These are phyloP conservation scores for Albifimbria verrucaria DNA, from an alignment of 2,329 filamentous ascomycete genomes.

Conservation along the genomic window DNA sequence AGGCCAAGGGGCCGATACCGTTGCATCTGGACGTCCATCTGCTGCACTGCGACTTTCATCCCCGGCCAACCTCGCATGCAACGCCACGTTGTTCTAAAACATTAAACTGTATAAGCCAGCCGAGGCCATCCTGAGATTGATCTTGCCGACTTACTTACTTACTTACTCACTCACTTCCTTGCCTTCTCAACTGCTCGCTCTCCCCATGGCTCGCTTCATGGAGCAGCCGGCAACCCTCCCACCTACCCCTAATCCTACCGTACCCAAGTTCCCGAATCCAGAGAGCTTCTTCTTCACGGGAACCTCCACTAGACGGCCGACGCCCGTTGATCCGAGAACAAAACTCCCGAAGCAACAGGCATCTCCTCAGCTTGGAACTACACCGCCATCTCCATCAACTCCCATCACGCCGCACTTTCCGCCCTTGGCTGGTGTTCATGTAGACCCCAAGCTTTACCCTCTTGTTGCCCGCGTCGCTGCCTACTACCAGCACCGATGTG, in stretches of 20 bases:
- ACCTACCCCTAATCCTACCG: background rate
- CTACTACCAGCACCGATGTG: constrained; percentile 47
- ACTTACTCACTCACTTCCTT: background rate
- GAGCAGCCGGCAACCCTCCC: background rate
- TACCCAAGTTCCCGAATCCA: background rate
- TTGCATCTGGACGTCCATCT: background rate
- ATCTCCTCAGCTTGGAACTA: background rate
- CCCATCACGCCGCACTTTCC: constrained; percentile 1
- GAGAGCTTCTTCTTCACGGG: background rate
- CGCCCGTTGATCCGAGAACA: background rate
- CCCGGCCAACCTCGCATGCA: too few relatives aligned
- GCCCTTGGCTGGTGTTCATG: constrained; percentile 17
- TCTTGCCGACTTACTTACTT: too few relatives aligned
- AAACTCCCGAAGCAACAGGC: background rate
- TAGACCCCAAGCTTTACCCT: constrained; percentile 40
- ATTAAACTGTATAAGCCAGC: too few relatives aligned
- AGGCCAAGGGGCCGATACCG: background rate
- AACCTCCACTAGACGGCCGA: too few relatives aligned
- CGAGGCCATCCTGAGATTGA: too few relatives aligned
- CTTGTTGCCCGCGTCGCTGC: constrained; percentile 45
- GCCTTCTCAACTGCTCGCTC: background rate
- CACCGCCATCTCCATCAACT: background rate
- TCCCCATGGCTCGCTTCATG: background rate
- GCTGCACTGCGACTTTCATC: background rate
- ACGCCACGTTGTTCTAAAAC: too few relatives aligned